phyloP scores from a whole-genome alignment of 2,329 filamentous ascomycete species.

The Penicillium sp. region DNA sequence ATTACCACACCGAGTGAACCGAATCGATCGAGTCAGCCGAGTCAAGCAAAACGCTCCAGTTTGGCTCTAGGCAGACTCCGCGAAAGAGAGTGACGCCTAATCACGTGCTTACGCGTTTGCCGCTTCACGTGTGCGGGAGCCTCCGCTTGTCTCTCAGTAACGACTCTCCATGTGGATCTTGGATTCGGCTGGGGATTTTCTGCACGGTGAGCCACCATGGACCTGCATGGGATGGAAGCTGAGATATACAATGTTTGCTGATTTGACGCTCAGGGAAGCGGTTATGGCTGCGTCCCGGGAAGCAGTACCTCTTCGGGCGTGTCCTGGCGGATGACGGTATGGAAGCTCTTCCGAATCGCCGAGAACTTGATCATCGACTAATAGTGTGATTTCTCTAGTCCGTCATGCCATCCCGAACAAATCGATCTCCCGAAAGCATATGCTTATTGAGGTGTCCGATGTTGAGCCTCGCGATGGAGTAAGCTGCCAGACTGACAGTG shows the following conservation, averaged over 20 bases:
- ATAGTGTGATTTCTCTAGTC: constrained; percentile 45
- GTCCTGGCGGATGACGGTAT: constrained; percentile 65
- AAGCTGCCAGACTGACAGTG: constrained; percentile 24
- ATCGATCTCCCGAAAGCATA: constrained; percentile 84
- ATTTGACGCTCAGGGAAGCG: constrained; percentile 59
- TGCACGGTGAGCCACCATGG: constrained; percentile 39
- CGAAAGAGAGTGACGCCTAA: constrained; percentile 23
- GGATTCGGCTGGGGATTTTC: constrained; percentile 52
- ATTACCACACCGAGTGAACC: constrained; percentile 4
- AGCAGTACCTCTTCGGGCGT: constrained; percentile 82
- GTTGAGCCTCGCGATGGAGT: constrained; percentile 70
- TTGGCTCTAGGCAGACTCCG: constrained; percentile 26
- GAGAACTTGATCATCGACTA: not conserved
- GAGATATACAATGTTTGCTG: constrained; percentile 21
- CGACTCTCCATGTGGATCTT: constrained; percentile 63
- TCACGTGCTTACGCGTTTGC: constrained; percentile 43
- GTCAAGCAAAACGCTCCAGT: not conserved
- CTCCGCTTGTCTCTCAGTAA: constrained; percentile 5
- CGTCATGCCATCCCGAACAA: constrained; percentile 74
- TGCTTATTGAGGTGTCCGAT: constrained; percentile 70
- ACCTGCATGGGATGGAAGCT: too few species aligned
- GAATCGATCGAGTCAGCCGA: not conserved
- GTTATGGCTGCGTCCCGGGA: constrained; percentile 83
- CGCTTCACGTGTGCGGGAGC: constrained; percentile 17
- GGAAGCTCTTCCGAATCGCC: not conserved